Evolutionary conservation across 495 filamentous ascomycete genomes (phyloP), one percentile per base, ranked within the genome.

Genomic region (Glonium stellatum): DNA sequence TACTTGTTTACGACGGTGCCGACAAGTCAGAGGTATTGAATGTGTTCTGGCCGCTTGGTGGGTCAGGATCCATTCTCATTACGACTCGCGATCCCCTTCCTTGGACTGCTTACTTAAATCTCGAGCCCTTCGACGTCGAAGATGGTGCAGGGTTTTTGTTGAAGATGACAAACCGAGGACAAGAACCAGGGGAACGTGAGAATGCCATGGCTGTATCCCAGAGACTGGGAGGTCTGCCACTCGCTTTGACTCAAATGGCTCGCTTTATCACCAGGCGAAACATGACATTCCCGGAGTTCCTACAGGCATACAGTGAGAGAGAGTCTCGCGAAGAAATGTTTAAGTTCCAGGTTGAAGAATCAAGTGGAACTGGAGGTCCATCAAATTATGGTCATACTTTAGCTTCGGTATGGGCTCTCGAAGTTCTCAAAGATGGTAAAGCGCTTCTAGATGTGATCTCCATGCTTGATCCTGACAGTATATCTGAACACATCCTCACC

Each of bases 381-480:
- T 19, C 53, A 34, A 58, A 49, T 31, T 52, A 58, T 5, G 34
- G 37, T 4, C 39, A 58, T 9, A 48, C 35, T 21, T 12, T 57
- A 3, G 39, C 47, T 0, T 52, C 44, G 31, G 54, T 51, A 1
- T 53, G 44, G 58, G 60, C 60, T 12, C 46, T 62, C 52, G 60
- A 62, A 0, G 52, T 34, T 42, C 25, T 62, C 25, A 36, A 25
- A n/a, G 13, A 36, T 4, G 35, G 42, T 4, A 22, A 31, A 21
- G 19, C 51, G 18, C 58, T 68, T 11, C 34, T 68, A 25, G 54
- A 65, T 23, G 58, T 61, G 27, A 37, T 68, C 4, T 68, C 65
- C 23, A 55, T 68, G 51, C 53, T 68, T n/a, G 65, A 68, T 62
- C 62, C 65, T 19, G 65, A 68, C 51, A 21, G 54, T 4, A 68